Percentiles rank a stretch among this genome's conserved stretches.
Evolutionary conservation across 495 filamentous ascomycete species (phyloP).

Genomic region (Aspergillus bertholletiae): DNA sequence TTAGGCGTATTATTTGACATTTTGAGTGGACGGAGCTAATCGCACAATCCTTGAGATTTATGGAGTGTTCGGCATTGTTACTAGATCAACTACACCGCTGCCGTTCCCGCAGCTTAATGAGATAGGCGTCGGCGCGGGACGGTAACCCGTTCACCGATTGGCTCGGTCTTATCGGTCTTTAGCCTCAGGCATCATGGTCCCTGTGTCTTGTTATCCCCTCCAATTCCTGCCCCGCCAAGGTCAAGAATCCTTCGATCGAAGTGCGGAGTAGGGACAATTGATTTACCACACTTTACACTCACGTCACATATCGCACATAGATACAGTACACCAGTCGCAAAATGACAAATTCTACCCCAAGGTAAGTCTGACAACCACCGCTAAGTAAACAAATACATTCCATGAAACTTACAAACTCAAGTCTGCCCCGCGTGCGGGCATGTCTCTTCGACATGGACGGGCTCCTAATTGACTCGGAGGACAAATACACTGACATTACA

Average conservation of each 20-base stretch:
- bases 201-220: background rate
- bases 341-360: slow-evolving; percentile 7
- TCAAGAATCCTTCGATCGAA: background rate
- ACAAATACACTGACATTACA: slow-evolving; percentile 80
- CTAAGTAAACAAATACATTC: slow-evolving; percentile 13
- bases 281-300: background rate
- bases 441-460: slow-evolving; percentile 99
- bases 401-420: slow-evolving; percentile 23
- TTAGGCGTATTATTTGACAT: slow-evolving; percentile 9
- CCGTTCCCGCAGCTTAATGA: background rate
- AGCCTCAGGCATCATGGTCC: background rate
- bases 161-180: background rate
- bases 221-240: background rate
- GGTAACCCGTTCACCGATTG: background rate
- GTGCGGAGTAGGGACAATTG: background rate
- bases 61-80: background rate
- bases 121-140: background rate
- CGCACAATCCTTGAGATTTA: background rate
- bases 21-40: background rate
- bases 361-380: slow-evolving; percentile 5
- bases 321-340: background rate
- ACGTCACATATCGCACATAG: background rate
- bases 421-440: slow-evolving; percentile 75
- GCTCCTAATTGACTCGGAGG: slow-evolving; percentile 89
- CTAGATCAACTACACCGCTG: background rate